Evolutionary conservation across 2,329 filamentous ascomycete species (phyloP).

Genomic region (Amesomyces nigricolor): DNA sequence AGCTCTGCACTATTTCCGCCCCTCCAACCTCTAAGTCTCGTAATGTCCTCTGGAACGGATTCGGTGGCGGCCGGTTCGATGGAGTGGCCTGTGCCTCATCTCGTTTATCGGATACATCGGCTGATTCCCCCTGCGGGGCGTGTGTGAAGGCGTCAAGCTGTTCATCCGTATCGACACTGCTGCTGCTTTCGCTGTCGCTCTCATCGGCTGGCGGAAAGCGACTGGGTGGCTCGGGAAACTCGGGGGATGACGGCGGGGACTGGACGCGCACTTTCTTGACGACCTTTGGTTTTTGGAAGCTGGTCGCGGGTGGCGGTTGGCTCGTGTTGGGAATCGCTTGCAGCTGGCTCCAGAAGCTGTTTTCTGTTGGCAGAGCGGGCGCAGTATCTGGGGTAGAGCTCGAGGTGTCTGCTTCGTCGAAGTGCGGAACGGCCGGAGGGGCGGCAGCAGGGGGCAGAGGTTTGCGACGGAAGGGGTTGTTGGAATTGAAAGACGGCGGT

Average conservation of each 20-base stretch:
- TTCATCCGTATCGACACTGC: conserved; percentile 27
- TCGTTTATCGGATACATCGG: conserved; percentile 28
- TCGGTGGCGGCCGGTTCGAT: conserved; percentile 35
- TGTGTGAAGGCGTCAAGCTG: conserved; percentile 32
- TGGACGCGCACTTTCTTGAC: conserved; percentile 64
- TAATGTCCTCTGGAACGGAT: conserved; percentile 53
- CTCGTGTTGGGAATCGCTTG: conserved; percentile 30
- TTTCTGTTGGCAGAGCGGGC: conserved; percentile 28
- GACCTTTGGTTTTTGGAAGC: conserved; percentile 44
- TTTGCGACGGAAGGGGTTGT: conserved; percentile 51
- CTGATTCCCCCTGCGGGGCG: conserved; percentile 22
- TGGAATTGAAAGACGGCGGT: conserved; percentile 34
- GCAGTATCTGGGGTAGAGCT: conserved; percentile 11
- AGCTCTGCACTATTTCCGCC: conserved; percentile 31
- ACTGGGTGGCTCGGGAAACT: conserved; percentile 38
- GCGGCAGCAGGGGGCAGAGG: conserved; percentile 26
- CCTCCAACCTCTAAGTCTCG: conserved; percentile 43
- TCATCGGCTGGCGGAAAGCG: conserved; percentile 30
- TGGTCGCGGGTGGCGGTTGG: conserved; percentile 32
- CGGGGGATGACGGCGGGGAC: conserved; percentile 56
- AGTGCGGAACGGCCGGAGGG: conserved; percentile 19
- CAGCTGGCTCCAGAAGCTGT: conserved; percentile 30
- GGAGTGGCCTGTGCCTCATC: conserved; percentile 26
- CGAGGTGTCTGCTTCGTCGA: conserved; percentile 15
- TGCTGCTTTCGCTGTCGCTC: conserved; percentile 23